Percentiles rank a stretch among this genome's conserved stretches.
Evolutionary conservation across 306 rosid species (phyloP).

Genomic region (Clitoria ternatea): DNA sequence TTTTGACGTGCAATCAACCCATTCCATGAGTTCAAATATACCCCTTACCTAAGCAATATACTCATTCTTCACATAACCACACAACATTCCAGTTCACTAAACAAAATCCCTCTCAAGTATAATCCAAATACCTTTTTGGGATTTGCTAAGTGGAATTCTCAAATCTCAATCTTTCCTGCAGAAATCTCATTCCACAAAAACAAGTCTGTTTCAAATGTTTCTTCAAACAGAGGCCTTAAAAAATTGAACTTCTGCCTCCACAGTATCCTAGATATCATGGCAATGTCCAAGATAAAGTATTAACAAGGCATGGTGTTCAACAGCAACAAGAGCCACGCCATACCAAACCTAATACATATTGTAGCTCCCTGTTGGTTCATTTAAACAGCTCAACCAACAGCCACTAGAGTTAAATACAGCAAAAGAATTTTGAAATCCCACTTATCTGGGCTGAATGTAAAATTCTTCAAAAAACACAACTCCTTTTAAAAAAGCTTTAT

Average conservation of each 20-base stretch:
- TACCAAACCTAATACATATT: neutral
- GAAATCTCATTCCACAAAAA: neutral
- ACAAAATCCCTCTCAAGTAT: neutral
- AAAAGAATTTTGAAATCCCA: neutral
- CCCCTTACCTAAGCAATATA: neutral
- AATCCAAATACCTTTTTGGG: neutral
- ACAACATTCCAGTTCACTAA: neutral
- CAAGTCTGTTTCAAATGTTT: neutral
- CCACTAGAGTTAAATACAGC: too few relatives aligned
- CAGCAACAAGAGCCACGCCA: neutral
- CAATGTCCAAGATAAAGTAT: neutral
- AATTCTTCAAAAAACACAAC: neutral
- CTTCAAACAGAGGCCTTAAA: neutral
- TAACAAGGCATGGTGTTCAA: neutral
- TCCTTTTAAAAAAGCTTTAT: neutral
- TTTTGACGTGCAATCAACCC: neutral
- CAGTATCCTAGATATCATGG: neutral
- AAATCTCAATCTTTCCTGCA: neutral
- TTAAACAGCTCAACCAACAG: neutral
- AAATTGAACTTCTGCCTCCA: neutral
- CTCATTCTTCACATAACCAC: neutral
- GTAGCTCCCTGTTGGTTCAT: neutral
- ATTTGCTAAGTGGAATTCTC: neutral
- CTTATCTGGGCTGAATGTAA: neutral
- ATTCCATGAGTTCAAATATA: neutral